These are phyloP conservation scores for Heteromeles arbutifolia DNA, from an alignment of 306 rosid genomes.

Conservation along the genomic window DNA sequence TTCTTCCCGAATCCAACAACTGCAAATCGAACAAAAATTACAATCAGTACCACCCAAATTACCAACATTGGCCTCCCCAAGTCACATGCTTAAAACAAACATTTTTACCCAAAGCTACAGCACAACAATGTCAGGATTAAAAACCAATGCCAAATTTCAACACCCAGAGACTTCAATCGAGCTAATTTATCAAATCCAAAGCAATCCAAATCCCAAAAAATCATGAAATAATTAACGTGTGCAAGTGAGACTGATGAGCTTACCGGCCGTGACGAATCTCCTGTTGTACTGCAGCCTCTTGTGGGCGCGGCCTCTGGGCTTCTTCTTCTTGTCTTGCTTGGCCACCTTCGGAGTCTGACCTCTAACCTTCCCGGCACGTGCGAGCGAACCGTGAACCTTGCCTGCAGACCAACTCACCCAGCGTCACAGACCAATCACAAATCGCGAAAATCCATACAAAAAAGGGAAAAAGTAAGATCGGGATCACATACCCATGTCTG, in stretches of 20 bases:
- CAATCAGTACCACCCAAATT: neutral
- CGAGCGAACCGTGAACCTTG: slow-evolving; percentile 61
- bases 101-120: neutral
- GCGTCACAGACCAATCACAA: slow-evolving; percentile 1
- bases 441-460: neutral
- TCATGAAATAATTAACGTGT: neutral
- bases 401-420: slow-evolving; percentile 26
- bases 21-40: slow-evolving; percentile 8
- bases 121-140: neutral
- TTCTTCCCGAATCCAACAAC: slow-evolving; percentile 56
- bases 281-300: slow-evolving; percentile 63
- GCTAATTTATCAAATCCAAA: neutral
- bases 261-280: slow-evolving; percentile 62
- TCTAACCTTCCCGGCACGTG: slow-evolving; percentile 67
- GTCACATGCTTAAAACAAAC: neutral
- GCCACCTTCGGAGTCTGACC: slow-evolving; percentile 69
- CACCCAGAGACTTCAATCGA: neutral
- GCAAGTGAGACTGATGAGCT: neutral
- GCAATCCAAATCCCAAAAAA: neutral
- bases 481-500: slow-evolving; percentile 16
- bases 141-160: neutral
- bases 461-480: neutral
- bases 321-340: slow-evolving; percentile 63
- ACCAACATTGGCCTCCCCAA: neutral
- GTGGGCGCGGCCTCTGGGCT: slow-evolving; percentile 59